A percentile compares a stretch with the other conserved stretches of the same genome.
These are phyloP conservation scores for Fusarium haematococcum DNA, from an alignment of 2,329 filamentous ascomycete species.

Conservation along the genomic window DNA sequence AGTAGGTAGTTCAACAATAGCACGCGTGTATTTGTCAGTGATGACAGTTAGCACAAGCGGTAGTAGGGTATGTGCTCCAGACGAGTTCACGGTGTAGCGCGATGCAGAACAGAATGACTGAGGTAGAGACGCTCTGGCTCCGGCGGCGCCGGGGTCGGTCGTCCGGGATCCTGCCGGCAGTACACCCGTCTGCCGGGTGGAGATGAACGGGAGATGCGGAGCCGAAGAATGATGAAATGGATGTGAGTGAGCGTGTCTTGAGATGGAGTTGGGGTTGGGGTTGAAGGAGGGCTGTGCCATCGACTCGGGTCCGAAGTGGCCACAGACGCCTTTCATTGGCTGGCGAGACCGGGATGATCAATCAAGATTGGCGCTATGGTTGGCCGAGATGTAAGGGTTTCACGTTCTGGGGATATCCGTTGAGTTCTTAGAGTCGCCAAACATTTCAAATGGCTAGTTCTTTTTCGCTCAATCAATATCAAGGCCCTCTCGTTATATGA, in stretches of 20 bases:
- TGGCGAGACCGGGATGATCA: slow-evolving; percentile 30
- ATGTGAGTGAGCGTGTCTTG: background rate
- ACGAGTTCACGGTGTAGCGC: background rate
- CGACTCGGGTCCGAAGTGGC: slow-evolving; percentile 11
- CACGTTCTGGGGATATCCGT: background rate
- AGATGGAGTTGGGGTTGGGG: slow-evolving; percentile 25
- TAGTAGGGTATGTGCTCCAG: background rate
- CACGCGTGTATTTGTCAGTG: background rate
- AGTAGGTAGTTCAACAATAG: background rate
- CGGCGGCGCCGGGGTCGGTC: slow-evolving; percentile 2
- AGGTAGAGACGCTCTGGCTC: background rate
- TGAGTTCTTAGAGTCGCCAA: background rate
- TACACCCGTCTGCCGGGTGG: slow-evolving; percentile 22
- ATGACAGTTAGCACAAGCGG: background rate
- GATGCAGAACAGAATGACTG: background rate
- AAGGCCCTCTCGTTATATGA: background rate
- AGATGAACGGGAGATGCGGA: slow-evolving; percentile 12
- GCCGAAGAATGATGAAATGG: slow-evolving; percentile 10
- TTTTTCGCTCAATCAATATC: background rate
- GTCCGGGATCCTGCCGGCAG: slow-evolving; percentile 6
- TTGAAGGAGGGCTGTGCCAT: slow-evolving; percentile 19
- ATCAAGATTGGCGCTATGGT: slow-evolving; percentile 17
- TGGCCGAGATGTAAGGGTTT: background rate
- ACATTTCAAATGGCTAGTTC: background rate
- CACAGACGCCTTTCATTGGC: slow-evolving; percentile 24